phyloP scores from a whole-genome alignment of 2,329 filamentous ascomycete species.

The Fonsecaea monophora region DNA sequence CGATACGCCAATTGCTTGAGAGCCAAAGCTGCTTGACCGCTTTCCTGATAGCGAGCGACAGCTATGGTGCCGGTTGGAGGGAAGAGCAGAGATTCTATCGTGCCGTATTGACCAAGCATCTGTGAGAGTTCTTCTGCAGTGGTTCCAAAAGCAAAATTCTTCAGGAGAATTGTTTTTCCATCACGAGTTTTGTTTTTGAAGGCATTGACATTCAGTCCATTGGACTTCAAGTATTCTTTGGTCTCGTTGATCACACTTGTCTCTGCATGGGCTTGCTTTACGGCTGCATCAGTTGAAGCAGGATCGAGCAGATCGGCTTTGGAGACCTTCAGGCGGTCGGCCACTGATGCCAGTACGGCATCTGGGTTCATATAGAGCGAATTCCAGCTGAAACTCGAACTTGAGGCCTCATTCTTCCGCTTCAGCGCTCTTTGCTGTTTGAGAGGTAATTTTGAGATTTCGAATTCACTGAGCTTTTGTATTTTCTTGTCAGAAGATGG shows the following conservation, averaged over 20 bases:
- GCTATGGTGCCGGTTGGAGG: conserved; percentile 92
- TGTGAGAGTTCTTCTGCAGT: conserved; percentile 77
- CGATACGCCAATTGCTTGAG: conserved; percentile 87
- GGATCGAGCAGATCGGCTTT: conserved; percentile 94
- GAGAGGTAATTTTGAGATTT: conserved; percentile 86
- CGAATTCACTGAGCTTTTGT: conserved; percentile 82
- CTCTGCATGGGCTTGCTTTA: conserved; percentile 96
- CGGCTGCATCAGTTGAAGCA: conserved; percentile 90
- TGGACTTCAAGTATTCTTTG: conserved; percentile 84
- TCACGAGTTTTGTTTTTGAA: conserved; percentile 87
- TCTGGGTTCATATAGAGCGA: conserved; percentile 97
- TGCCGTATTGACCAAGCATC: conserved; percentile 84
- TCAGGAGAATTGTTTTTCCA: conserved; percentile 86
- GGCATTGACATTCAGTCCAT: conserved; percentile 89
- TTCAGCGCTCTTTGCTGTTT: conserved; percentile 94
- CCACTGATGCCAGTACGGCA: conserved; percentile 88
- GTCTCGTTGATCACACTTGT: conserved; percentile 96
- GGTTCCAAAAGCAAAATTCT: conserved; percentile 90
- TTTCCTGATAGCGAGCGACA: conserved; percentile 84
- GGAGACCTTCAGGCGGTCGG: conserved; percentile 82
- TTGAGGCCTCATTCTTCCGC: conserved; percentile 79
- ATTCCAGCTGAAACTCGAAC: conserved; percentile 92
- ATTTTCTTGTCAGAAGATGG: conserved; percentile 83
- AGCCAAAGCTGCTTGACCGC: conserved; percentile 79
- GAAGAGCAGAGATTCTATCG: conserved; percentile 83